Evolutionary conservation across 2,329 filamentous ascomycete species (phyloP), one percentile per base, ranked within the genome.

Genomic region (Sarocladiaceae sp.): DNA sequence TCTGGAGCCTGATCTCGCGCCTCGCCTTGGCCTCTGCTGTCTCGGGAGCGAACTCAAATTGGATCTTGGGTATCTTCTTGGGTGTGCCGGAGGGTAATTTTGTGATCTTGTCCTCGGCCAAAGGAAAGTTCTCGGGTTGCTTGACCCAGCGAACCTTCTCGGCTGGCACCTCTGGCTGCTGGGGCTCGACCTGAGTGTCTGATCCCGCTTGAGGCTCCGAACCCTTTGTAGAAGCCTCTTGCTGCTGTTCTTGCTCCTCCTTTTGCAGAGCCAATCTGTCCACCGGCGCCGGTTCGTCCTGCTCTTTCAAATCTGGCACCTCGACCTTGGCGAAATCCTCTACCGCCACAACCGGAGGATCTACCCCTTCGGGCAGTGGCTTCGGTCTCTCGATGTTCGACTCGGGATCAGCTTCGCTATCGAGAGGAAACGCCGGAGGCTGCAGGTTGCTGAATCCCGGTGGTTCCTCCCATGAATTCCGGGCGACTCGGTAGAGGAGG

Each of bases 61-160:
- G 93, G 41, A 97, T 82, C 54, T 73, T 78, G 2, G 88, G 88
- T 13, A 96, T 83, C 2, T 72, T 53, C 55, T 80, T 82, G 3
- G 88, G 74, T 20, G 73, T 73, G 33, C 81, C 86, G 2, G 80
- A 83, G 2, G 93, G 93, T 23, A 97, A 72, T 34, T 72, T 70
- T 47, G 90, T 89, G 45, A 95, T 69, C 15, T 84, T 82, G 47
- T 81, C 77, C 3, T 74, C 64, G 6, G 81, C 70, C 2, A 97
- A 66, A 1, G 93, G 90, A 64, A 86, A 97, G 58, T 85, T 74
- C 60, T 95, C 88, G 3, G 72, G 67, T 50, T 78, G 73, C 60
- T 83, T 88, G 45, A 67, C 67, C 91, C 91, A 97, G 55, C 89
- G 83, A 23, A 81, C 63, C 33, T 55, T 55, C 3, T 43, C 47